Evolutionary conservation across 2,329 filamentous ascomycete species (phyloP), one percentile per base, ranked within the genome.

Genomic region (Eutypella sp.): DNA sequence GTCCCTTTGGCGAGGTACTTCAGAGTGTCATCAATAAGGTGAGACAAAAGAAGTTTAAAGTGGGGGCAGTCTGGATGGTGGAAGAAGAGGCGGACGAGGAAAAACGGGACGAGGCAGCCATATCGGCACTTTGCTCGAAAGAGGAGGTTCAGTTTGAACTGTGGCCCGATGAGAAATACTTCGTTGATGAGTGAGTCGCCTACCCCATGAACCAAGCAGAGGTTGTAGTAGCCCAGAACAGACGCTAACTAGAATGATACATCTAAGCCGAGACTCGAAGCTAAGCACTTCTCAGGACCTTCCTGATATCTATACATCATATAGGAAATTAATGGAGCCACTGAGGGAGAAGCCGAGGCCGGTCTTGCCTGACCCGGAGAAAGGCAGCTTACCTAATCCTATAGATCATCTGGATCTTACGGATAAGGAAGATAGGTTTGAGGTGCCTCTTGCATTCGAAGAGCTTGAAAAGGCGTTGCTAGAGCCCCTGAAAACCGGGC

Each of bases 131-230:
- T 1, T 82, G 85, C 45, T 65, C 74, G 19, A 61, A 73, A 11
- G 65, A 73, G 3, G 72, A 70, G 1, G 69, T 82, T 4, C 72
- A 80, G 2, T 87, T 89, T 61, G 78, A 78, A 59, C 47, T 82
- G 1, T 90, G 82, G 79, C 64, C 66, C 1, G 87, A 92, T 55
- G 87, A 90, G 63, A 92, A 91, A 61, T 91, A 87, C 55, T 83
- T 83, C 48, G 73, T 91, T 42, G 84, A 91, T 57, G 85, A 91
- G 87, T 91, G 69, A 66, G 85, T 77, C 20, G 13, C 7, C 4
- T 15, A 18, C 39, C 6, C 13, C 40, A 2, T 5, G 2, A 9
- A 41, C n/a, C n/a, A n/a, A n/a, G n/a, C n/a, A n/a, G n/a, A n/a
- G n/a, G n/a, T 20, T 16, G 4, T 20, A 11, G 10, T 13, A 15